Evolutionary conservation across 306 rosid species (phyloP).

Genomic region (Prunus armeniaca): DNA sequence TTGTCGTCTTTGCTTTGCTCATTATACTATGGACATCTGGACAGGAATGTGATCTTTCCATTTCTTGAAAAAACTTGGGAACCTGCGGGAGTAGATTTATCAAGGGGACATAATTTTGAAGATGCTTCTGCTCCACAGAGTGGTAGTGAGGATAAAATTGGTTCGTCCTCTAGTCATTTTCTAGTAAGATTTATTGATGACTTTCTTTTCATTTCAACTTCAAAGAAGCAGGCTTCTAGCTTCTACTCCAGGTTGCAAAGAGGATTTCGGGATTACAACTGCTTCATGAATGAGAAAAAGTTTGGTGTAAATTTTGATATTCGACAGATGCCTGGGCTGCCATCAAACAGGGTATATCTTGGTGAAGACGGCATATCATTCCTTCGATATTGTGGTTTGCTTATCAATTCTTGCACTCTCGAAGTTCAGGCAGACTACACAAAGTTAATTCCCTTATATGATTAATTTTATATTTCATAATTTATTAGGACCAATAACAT

Average conservation of each 20-base stretch:
- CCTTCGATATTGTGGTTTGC: slow-evolving; percentile 87
- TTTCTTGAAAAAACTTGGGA: slow-evolving; percentile 49
- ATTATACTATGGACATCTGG: slow-evolving; percentile 72
- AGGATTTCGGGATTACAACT: slow-evolving; percentile 81
- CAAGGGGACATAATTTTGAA: neutral
- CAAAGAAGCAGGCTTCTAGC: slow-evolving; percentile 63
- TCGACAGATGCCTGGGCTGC: slow-evolving; percentile 27
- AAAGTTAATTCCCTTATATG: slow-evolving; percentile 39
- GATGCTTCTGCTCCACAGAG: slow-evolving; percentile 20
- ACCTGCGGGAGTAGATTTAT: slow-evolving; percentile 16
- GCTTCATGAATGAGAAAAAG: slow-evolving; percentile 81
- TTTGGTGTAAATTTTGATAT: slow-evolving; percentile 66
- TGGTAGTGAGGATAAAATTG: slow-evolving; percentile 12
- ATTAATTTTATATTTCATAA: slow-evolving; percentile 8
- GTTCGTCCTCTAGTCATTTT: slow-evolving; percentile 33
- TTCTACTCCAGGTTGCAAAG: slow-evolving; percentile 63
- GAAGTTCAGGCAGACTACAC: slow-evolving; percentile 92
- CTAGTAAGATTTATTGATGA: slow-evolving; percentile 73
- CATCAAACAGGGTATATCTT: slow-evolving; percentile 43
- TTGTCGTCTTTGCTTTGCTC: slow-evolving; percentile 85
- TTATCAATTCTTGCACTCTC: slow-evolving; percentile 65
- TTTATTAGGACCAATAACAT: neutral
- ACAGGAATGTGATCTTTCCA: slow-evolving; percentile 64
- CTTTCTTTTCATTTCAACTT: slow-evolving; percentile 75
- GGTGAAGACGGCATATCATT: slow-evolving; percentile 61